Percentiles rank a stretch among this genome's conserved stretches.
Evolutionary conservation across 2,329 filamentous ascomycete genomes (phyloP).

Genomic region (Pyricularia grisea): DNA sequence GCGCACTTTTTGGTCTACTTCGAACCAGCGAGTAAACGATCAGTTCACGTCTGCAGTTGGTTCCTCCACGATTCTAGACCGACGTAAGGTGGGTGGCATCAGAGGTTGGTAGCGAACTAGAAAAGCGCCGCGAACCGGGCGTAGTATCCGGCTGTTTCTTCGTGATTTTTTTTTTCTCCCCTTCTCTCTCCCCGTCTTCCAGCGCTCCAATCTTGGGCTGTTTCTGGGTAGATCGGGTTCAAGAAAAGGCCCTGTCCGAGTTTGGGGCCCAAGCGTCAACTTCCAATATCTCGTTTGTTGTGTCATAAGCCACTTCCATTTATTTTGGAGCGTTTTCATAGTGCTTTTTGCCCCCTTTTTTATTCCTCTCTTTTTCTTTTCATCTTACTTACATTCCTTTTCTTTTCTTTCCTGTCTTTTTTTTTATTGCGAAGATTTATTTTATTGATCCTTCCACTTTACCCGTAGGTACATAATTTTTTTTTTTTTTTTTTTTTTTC

Average conservation of each 20-base stretch:
- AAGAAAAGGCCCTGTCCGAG: background rate
- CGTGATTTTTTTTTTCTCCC: no score
- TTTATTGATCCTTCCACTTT: no score
- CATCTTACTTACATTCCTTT: background rate
- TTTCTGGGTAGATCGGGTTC: background rate
- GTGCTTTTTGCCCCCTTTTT: background rate
- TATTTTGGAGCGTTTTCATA: background rate
- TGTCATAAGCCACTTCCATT: background rate
- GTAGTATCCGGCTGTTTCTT: background rate
- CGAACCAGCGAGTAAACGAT: background rate
- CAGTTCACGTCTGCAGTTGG: background rate
- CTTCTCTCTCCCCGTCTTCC: background rate
- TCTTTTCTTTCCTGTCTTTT: background rate
- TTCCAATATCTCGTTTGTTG: background rate
- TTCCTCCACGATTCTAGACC: background rate
- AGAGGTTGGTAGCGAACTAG: background rate
- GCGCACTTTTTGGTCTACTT: background rate
- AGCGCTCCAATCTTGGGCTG: background rate
- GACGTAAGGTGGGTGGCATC: background rate
- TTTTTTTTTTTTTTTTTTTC: background rate
- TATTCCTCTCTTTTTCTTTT: background rate
- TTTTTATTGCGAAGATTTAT: background rate
- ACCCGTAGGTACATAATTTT: background rate
- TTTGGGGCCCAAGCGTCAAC: background rate
- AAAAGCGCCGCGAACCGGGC: background rate